Evolutionary conservation across 1,284 basidiomycete genomes (phyloP).

Genomic region (Athelia sp.): DNA sequence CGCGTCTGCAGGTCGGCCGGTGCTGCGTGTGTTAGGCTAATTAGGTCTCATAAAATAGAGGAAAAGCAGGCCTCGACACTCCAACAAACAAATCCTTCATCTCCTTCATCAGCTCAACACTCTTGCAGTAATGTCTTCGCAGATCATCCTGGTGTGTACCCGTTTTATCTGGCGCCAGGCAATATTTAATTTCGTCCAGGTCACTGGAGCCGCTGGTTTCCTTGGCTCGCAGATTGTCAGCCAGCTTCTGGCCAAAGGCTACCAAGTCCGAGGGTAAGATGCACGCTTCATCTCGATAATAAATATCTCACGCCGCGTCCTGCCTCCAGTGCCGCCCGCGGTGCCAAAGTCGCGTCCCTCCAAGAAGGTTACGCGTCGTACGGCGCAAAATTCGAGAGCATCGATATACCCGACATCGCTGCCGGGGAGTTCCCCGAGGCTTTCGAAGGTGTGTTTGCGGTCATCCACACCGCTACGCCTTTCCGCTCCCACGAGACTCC

Average conservation of each 20-base stretch:
- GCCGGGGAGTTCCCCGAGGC: not conserved
- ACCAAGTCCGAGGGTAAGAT: slow-evolving; percentile 24
- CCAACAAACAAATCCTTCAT: too few relatives aligned
- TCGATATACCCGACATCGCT: slow-evolving; percentile 19
- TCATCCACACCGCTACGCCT: slow-evolving; percentile 26
- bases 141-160: too few relatives aligned
- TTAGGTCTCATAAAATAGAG: too few relatives aligned
- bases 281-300: not conserved
- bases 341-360: slow-evolving; percentile 16
- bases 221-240: slow-evolving; percentile 24
- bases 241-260: slow-evolving; percentile 23
- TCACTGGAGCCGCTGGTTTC: slow-evolving; percentile 28
- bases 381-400: slow-evolving; percentile 15
- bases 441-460: slow-evolving; percentile 16
- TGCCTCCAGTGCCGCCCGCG: slow-evolving; percentile 18
- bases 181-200: slow-evolving; percentile 13
- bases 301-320: not conserved
- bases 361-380: slow-evolving; percentile 15
- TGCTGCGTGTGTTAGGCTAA: too few relatives aligned
- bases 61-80: too few relatives aligned
- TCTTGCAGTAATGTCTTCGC: too few relatives aligned
- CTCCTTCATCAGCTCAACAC: too few relatives aligned
- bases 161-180: too few relatives aligned
- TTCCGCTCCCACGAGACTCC: slow-evolving; percentile 13
- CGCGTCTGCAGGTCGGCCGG: too few relatives aligned